Evolutionary conservation across 2,329 filamentous ascomycete species (phyloP).

Genomic region (Penicillium sp.): DNA sequence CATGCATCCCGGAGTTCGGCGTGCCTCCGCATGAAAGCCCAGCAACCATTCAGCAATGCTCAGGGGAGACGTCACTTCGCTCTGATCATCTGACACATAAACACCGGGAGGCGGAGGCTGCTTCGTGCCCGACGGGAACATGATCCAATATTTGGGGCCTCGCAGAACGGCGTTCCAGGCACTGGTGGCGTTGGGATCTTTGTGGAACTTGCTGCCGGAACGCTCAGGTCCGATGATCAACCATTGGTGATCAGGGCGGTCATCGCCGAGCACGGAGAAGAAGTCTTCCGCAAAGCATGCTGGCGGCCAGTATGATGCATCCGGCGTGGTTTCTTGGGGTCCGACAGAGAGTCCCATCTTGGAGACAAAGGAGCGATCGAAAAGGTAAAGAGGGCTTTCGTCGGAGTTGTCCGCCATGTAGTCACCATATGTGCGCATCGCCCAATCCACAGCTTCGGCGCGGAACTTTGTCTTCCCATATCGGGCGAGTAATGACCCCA

Average conservation of each 20-base stretch:
- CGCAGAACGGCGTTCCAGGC: constrained; percentile 94
- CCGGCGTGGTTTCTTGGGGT: constrained; percentile 34
- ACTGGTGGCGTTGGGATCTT: constrained; percentile 65
- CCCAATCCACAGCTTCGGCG: constrained; percentile 93
- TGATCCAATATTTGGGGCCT: constrained; percentile 96
- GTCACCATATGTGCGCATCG: constrained; percentile 69
- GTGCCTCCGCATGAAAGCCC: constrained; percentile 79
- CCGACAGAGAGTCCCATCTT: constrained; percentile 74
- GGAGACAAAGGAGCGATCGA: constrained; percentile 79
- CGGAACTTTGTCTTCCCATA: constrained; percentile 70
- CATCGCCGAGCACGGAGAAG: constrained; percentile 70
- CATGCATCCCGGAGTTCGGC: constrained; percentile 68
- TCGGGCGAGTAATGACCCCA: constrained; percentile 60
- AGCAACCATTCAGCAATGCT: constrained; percentile 97
- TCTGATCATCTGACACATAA: constrained; percentile 81
- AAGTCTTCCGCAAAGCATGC: constrained; percentile 82
- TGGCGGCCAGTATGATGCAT: constrained; percentile 70
- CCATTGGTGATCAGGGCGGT: constrained; percentile 87
- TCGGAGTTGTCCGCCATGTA: constrained; percentile 79
- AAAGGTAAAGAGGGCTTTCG: constrained; percentile 88
- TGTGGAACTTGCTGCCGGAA: constrained; percentile 93
- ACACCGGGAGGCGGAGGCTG: constrained; percentile 75
- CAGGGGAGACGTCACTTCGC: constrained; percentile 87
- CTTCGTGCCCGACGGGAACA: constrained; percentile 73
- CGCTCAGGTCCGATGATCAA: constrained; percentile 83